phyloP scores from a whole-genome alignment of 345 rosid genomes.

The Luvunga scandens region DNA sequence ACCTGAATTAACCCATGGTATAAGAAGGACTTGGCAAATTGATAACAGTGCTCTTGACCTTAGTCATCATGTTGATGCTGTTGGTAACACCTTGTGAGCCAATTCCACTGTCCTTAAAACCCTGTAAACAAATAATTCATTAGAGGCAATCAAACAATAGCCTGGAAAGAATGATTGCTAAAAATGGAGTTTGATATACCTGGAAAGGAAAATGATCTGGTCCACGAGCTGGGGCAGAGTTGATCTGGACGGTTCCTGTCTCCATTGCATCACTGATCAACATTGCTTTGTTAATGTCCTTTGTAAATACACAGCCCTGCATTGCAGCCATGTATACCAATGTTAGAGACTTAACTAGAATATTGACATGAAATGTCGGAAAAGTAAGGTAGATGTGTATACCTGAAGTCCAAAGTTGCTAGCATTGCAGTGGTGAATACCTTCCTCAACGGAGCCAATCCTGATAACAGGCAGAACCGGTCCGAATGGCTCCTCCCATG shows the following conservation, averaged over 20 bases:
- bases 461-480: constrained; percentile 84
- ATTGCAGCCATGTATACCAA: neutral
- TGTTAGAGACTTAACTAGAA: neutral
- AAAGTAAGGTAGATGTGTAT: neutral
- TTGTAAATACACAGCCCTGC: constrained; percentile 94
- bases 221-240: constrained; percentile 99
- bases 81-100: constrained; percentile 98
- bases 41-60: constrained; percentile 89
- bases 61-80: constrained; percentile 95
- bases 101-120: constrained; percentile 95
- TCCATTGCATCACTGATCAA: constrained; percentile 97
- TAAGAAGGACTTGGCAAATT: constrained; percentile 89
- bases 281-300: constrained; percentile 87
- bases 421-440: constrained; percentile 97
- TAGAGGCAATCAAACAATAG: neutral
- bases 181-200: constrained; percentile 36
- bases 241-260: constrained; percentile 97
- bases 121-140: constrained; percentile 36
- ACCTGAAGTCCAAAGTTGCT: constrained; percentile 99
- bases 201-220: constrained; percentile 99
- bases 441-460: constrained; percentile 84
- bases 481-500: constrained; percentile 99
- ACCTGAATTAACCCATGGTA: constrained; percentile 69
- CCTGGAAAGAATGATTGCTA: constrained; percentile 38
- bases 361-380: neutral